These are phyloP conservation scores for Phytophthora macrochlamydospora DNA, from an alignment of 352 stramenopile genomes.

Conservation along the genomic window DNA sequence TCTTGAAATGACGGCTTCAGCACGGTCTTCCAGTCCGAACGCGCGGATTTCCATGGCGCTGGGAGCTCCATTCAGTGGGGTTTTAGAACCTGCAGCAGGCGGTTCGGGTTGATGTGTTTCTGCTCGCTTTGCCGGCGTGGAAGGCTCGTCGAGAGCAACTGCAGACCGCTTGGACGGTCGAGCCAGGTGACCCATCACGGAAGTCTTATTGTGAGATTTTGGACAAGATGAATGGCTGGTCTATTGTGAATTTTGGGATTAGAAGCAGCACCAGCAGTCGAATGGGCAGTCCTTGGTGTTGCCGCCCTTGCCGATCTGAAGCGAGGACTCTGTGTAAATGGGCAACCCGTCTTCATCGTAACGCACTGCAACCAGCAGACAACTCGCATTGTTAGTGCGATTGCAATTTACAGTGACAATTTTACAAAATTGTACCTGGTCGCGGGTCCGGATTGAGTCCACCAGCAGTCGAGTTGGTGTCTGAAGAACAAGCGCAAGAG, in stretches of 20 bases:
- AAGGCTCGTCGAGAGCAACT: conserved; percentile 8
- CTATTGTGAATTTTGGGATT: conserved; percentile 7
- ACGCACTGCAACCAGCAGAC: conserved; percentile 47
- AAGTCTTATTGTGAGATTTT: conserved; percentile 15
- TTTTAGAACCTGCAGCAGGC: not conserved
- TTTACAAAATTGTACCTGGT: conserved; percentile 48
- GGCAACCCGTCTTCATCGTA: conserved; percentile 87
- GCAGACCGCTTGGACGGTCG: conserved; percentile 19
- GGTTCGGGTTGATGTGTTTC: not conserved
- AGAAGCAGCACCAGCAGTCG: conserved; percentile 93
- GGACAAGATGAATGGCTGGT: conserved; percentile 18
- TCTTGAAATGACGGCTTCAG: conserved; percentile 67
- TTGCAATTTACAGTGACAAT: too few species aligned
- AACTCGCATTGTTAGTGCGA: not conserved
- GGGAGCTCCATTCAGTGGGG: conserved; percentile 16
- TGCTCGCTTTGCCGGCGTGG: conserved; percentile 9
- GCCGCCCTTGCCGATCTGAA: conserved; percentile 85
- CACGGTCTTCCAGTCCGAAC: conserved; percentile 79
- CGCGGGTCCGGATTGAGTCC: conserved; percentile 73
- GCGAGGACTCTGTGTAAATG: conserved; percentile 86
- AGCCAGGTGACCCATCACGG: conserved; percentile 5
- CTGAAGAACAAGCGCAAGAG: conserved; percentile 32
- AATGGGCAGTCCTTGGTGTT: conserved; percentile 89
- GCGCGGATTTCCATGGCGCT: conserved; percentile 62
- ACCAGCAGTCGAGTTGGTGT: conserved; percentile 75